Percentiles rank a stretch among this genome's conserved stretches.
Evolutionary conservation across 1,284 basidiomycete genomes (phyloP).

Genomic region (Coriolopsis trogii): DNA sequence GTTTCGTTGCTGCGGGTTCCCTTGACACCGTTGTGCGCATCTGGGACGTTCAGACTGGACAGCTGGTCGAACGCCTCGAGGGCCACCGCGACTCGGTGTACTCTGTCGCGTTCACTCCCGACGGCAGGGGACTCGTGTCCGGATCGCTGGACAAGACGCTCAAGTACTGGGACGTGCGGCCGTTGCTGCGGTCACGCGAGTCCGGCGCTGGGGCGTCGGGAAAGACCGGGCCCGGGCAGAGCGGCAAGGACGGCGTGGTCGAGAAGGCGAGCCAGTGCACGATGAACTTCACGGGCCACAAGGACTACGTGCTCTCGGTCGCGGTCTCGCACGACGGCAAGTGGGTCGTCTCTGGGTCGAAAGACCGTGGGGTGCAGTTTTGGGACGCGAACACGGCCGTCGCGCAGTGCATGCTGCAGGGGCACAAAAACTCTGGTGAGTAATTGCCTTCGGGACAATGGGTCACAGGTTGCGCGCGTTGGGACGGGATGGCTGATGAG

Average conservation of each 20-base stretch:
- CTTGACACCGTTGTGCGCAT: slow-evolving; percentile 78
- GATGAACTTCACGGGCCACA: slow-evolving; percentile 72
- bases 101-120: slow-evolving; percentile 75
- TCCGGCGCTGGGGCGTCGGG: slow-evolving; percentile 19
- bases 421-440: slow-evolving; percentile 82
- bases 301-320: slow-evolving; percentile 67
- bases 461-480: neutral
- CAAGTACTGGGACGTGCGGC: slow-evolving; percentile 70
- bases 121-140: slow-evolving; percentile 68
- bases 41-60: slow-evolving; percentile 70
- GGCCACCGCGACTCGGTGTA: slow-evolving; percentile 81
- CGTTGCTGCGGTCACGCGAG: slow-evolving; percentile 26
- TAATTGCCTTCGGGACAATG: neutral
- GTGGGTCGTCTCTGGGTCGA: slow-evolving; percentile 80
- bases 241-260: slow-evolving; percentile 29
- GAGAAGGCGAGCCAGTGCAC: slow-evolving; percentile 54
- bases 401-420: slow-evolving; percentile 79
- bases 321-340: slow-evolving; percentile 73
- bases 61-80: slow-evolving; percentile 69
- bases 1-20: slow-evolving; percentile 70
- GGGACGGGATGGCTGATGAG: slow-evolving; percentile 4
- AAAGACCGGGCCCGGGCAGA: slow-evolving; percentile 3
- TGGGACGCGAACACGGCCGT: slow-evolving; percentile 73
- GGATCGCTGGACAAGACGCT: slow-evolving; percentile 78
- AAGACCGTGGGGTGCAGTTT: slow-evolving; percentile 78